Evolutionary conservation across 352 stramenopile species (phyloP).

Genomic region (Phytophthora pseudosyringae): DNA sequence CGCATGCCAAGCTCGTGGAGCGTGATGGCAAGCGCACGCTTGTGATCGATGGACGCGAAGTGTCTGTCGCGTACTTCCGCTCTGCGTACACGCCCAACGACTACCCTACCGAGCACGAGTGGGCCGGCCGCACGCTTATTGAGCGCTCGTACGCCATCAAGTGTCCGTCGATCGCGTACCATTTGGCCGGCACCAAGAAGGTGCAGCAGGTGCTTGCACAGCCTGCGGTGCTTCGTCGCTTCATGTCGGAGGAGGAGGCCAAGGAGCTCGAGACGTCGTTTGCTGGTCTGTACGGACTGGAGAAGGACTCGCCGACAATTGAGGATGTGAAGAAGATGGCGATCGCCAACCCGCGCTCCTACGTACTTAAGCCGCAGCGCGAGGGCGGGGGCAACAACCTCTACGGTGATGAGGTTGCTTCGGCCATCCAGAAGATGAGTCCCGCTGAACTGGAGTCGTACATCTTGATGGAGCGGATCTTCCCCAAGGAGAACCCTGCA

Average conservation of each 20-base stretch:
- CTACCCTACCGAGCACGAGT: constrained; percentile 93
- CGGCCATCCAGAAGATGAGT: constrained; percentile 83
- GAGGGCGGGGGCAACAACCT: constrained; percentile 98
- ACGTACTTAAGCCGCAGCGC: constrained; percentile 98
- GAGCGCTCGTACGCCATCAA: constrained; percentile 95
- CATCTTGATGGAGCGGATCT: constrained; percentile 98
- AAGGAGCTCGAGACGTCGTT: constrained; percentile 91
- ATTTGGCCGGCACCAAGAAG: constrained; percentile 98
- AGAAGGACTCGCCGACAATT: constrained; percentile 76
- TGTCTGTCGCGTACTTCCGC: constrained; percentile 96
- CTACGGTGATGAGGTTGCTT: constrained; percentile 93
- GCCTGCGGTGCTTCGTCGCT: constrained; percentile 86
- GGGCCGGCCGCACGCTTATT: constrained; percentile 87
- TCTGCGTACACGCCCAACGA: constrained; percentile 97
- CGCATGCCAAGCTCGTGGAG: constrained; percentile 40
- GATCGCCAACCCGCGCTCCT: constrained; percentile 71
- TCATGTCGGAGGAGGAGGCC: constrained; percentile 82
- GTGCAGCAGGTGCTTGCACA: constrained; percentile 96
- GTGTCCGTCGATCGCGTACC: constrained; percentile 96
- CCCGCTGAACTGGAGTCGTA: constrained; percentile 82
- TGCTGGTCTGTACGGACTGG: constrained; percentile 95
- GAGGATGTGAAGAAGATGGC: constrained; percentile 80
- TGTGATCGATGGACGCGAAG: constrained; percentile 70
- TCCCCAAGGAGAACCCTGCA: constrained; percentile 85
- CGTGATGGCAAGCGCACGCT: constrained; percentile 55